These are phyloP conservation scores for Endocalyx cinctus DNA, from an alignment of 2,329 filamentous ascomycete genomes.

Conservation along the genomic window DNA sequence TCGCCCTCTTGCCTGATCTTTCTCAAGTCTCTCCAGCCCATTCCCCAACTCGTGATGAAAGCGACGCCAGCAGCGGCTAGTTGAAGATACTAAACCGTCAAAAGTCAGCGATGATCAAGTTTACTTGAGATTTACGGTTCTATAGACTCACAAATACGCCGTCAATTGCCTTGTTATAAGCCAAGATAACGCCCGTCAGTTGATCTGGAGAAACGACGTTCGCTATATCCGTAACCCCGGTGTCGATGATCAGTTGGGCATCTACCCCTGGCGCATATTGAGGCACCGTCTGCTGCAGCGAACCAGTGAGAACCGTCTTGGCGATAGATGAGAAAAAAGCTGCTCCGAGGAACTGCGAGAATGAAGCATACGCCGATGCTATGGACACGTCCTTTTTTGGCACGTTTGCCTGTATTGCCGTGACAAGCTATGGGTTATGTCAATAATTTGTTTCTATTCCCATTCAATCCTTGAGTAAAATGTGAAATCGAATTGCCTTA, in stretches of 20 bases:
- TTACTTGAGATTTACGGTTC: not conserved
- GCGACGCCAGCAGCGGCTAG: constrained; percentile 16
- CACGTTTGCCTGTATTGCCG: constrained; percentile 22
- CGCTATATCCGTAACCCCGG: constrained; percentile 38
- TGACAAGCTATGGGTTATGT: constrained; percentile 14
- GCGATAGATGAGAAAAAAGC: constrained; percentile 45
- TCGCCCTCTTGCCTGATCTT: constrained; percentile 14
- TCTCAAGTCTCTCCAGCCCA: constrained; percentile 21
- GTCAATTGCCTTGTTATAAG: constrained; percentile 22
- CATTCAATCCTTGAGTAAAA: too few relatives aligned
- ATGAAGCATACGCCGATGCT: constrained; percentile 34
- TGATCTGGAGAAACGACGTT: constrained; percentile 28
- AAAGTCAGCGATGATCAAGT: not conserved
- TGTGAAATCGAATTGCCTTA: constrained; percentile 9
- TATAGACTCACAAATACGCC: constrained; percentile 16
- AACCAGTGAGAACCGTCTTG: constrained; percentile 49
- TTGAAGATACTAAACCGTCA: constrained; percentile 17
- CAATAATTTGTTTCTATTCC: not conserved
- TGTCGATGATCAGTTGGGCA: constrained; percentile 28
- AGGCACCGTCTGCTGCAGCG: constrained; percentile 36
- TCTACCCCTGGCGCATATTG: constrained; percentile 34
- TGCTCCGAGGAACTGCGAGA: constrained; percentile 48
- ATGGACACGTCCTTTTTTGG: constrained; percentile 18
- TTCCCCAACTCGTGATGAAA: constrained; percentile 17
- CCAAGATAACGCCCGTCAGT: constrained; percentile 27